Percentiles rank a stretch among this genome's conserved stretches.
Conservation (phyloP, 1,284 basidiomycete species). For the Mycena sp. region DNA sequence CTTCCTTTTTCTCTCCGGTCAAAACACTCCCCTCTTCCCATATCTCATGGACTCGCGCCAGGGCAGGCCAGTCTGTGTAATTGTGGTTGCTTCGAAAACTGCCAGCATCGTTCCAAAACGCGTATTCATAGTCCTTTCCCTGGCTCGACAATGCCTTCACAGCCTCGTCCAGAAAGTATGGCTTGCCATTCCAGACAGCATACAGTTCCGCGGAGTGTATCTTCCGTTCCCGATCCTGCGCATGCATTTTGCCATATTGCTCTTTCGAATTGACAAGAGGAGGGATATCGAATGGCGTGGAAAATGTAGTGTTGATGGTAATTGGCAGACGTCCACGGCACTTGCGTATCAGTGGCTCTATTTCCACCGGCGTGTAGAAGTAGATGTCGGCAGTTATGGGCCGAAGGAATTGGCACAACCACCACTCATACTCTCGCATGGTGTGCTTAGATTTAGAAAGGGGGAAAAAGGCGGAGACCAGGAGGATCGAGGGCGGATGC, state of each 20-base stretch:
- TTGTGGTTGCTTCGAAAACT: conserved; percentile 54
- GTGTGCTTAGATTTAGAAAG: conserved; percentile 58
- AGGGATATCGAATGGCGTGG: conserved; percentile 56
- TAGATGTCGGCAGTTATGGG: conserved; percentile 57
- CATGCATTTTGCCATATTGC: conserved; percentile 51
- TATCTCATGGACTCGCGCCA: conserved; percentile 48
- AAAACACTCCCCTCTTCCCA: conserved; percentile 37
- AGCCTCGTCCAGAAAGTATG: conserved; percentile 56
- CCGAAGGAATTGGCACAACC: conserved; percentile 53
- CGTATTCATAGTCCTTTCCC: conserved; percentile 54
- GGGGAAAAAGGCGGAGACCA: conserved; percentile 63
- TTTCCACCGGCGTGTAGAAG: conserved; percentile 56
- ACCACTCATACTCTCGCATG: conserved; percentile 50
- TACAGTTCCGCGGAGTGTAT: conserved; percentile 57
- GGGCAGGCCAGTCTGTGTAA: conserved; percentile 56
- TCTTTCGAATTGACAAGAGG: conserved; percentile 46
- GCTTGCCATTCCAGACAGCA: conserved; percentile 62
- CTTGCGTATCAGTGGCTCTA: conserved; percentile 45
- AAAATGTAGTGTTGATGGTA: conserved; percentile 55
- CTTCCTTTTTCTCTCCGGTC: conserved; percentile 39
- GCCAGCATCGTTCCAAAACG: conserved; percentile 64
- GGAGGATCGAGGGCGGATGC: conserved; percentile 43
- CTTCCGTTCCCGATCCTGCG: conserved; percentile 50
- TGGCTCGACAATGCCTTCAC: conserved; percentile 36
- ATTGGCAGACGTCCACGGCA: conserved; percentile 45